Conservation (phyloP, 2,329 filamentous ascomycete genomes). For the Calonectria pseudoturangicola region DNA sequence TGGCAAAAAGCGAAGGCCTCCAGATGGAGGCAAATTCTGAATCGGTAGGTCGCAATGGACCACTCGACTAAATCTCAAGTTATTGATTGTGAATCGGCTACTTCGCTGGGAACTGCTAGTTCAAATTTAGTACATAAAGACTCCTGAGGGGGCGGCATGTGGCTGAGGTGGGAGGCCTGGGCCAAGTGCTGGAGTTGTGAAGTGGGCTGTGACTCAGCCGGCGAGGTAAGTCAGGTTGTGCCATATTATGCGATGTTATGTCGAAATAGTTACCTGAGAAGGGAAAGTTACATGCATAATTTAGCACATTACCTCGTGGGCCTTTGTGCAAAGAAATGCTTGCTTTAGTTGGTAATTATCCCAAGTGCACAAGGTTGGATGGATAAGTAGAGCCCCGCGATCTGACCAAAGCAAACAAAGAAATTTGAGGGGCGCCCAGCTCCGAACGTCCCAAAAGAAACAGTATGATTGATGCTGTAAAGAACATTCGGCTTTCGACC, state of each 20-base stretch:
- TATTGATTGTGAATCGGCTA: neutral
- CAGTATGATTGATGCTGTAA: neutral
- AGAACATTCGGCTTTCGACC: neutral
- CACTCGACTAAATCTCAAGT: neutral
- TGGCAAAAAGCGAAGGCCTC: slow-evolving; percentile 20
- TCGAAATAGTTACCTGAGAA: too few relatives aligned
- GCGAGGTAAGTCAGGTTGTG: neutral
- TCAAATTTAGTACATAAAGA: slow-evolving; percentile 21
- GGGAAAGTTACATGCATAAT: neutral
- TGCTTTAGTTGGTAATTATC: neutral
- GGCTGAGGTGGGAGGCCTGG: neutral
- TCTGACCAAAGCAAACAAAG: neutral
- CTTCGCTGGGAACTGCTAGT: neutral
- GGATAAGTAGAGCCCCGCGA: slow-evolving; percentile 14
- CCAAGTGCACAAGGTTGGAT: slow-evolving; percentile 14
- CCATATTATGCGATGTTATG: neutral
- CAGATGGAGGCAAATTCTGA: neutral
- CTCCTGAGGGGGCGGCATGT: neutral
- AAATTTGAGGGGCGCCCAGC: neutral
- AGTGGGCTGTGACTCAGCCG: slow-evolving; percentile 24
- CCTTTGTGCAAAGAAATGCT: too few relatives aligned
- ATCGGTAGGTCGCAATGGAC: too few relatives aligned
- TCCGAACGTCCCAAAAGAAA: neutral
- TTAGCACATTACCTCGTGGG: too few relatives aligned
- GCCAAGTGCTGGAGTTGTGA: neutral